These are phyloP conservation scores for Penicillium psychrofluorescens DNA, from an alignment of 495 filamentous ascomycete species.

Conservation along the genomic window DNA sequence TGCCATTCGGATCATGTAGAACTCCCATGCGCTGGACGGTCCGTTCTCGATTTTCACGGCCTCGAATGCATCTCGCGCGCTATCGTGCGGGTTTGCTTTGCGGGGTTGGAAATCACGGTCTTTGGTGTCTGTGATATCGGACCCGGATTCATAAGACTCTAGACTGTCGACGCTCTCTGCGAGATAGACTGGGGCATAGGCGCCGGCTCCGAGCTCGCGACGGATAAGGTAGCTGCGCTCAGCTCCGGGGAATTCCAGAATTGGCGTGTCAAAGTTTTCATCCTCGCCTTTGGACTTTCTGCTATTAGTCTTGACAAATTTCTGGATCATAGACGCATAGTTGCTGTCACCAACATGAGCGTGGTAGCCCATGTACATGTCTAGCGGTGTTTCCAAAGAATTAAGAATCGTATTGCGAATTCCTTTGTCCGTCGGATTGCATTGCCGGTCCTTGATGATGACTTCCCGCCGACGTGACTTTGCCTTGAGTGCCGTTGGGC, in stretches of 20 bases:
- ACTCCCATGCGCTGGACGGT: slow-evolving; percentile 87
- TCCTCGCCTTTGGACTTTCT: slow-evolving; percentile 51
- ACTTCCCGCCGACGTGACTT: slow-evolving; percentile 36
- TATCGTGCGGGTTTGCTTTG: slow-evolving; percentile 13
- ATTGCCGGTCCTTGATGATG: slow-evolving; percentile 73
- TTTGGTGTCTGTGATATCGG: slow-evolving; percentile 34
- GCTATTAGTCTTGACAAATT: slow-evolving; percentile 59
- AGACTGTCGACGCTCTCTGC: slow-evolving; percentile 61
- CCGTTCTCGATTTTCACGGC: slow-evolving; percentile 86
- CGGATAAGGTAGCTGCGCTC: slow-evolving; percentile 63
- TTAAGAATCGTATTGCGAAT: slow-evolving; percentile 68
- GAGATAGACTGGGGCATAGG: slow-evolving; percentile 91
- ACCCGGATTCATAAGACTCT: slow-evolving; percentile 30
- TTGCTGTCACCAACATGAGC: slow-evolving; percentile 54
- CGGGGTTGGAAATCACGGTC: slow-evolving; percentile 8
- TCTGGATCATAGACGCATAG: slow-evolving; percentile 66
- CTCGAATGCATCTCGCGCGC: slow-evolving; percentile 53
- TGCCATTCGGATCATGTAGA: slow-evolving; percentile 84
- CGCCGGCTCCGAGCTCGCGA: slow-evolving; percentile 85
- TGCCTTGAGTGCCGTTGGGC: slow-evolving; percentile 43
- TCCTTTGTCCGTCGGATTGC: slow-evolving; percentile 76
- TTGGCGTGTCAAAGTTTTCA: slow-evolving; percentile 52
- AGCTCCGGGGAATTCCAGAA: slow-evolving; percentile 57
- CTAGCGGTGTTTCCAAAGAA: slow-evolving; percentile 61
- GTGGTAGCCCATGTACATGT: slow-evolving; percentile 68